Conservation (phyloP, 1,139 yeast genomes). For the Sugiyamaella pinicola region DNA sequence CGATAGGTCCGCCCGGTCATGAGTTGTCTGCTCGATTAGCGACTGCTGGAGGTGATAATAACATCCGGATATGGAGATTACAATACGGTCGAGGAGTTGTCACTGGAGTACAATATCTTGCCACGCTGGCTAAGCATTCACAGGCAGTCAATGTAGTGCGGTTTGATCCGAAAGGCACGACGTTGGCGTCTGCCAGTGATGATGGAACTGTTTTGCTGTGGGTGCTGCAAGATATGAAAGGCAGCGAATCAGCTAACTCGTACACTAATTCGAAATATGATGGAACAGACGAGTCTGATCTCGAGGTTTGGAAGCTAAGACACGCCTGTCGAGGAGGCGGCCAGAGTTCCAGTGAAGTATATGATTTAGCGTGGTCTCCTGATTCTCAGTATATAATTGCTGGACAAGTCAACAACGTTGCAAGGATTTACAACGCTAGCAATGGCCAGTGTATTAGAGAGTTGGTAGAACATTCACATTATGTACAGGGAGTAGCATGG, state of each 20-base stretch:
- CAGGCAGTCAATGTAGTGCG: slow-evolving; percentile 94
- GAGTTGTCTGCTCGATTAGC: slow-evolving; percentile 52
- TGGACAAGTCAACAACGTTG: slow-evolving; percentile 88
- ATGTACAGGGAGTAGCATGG: slow-evolving; percentile 96
- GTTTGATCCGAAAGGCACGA: slow-evolving; percentile 60
- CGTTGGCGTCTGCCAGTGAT: slow-evolving; percentile 89
- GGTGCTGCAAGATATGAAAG: slow-evolving; percentile 53
- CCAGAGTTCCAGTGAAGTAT: slow-evolving; percentile 56
- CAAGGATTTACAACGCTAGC: slow-evolving; percentile 63
- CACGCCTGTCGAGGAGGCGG: slow-evolving; percentile 62
- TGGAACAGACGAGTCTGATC: slow-evolving; percentile 54
- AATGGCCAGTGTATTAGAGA: slow-evolving; percentile 64
- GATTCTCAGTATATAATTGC: slow-evolving; percentile 72
- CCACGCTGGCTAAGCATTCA: slow-evolving; percentile 83
- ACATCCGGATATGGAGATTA: slow-evolving; percentile 65
- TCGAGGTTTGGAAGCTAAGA: slow-evolving; percentile 71
- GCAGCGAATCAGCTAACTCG: slow-evolving; percentile 34
- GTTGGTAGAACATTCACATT: slow-evolving; percentile 76
- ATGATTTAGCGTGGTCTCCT: slow-evolving; percentile 93
- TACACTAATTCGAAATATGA: slow-evolving; percentile 50
- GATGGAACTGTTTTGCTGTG: slow-evolving; percentile 88
- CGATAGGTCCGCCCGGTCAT: slow-evolving; percentile 30
- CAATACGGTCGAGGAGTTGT: slow-evolving; percentile 35
- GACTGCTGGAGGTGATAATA: slow-evolving; percentile 95
- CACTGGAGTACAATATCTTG: slow-evolving; percentile 48